Percentiles rank a stretch among this genome's conserved stretches.
These are phyloP conservation scores for Vitis amurensis DNA, from an alignment of 164 flowering plant species.

Conservation along the genomic window DNA sequence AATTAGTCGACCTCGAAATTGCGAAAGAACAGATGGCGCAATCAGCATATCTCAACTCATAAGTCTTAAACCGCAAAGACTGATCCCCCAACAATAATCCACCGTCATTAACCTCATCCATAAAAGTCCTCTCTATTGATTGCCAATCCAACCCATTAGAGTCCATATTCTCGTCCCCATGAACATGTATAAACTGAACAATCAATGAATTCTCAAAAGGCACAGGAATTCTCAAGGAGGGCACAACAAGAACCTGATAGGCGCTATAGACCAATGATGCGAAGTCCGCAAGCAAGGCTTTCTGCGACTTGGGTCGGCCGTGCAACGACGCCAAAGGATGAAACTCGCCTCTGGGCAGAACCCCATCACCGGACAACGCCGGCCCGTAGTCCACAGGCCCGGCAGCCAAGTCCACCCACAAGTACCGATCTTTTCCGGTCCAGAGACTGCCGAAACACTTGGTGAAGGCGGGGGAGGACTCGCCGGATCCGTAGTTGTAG, in stretches of 20 bases:
- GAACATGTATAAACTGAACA: conserved; percentile 78
- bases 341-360: conserved; percentile 79
- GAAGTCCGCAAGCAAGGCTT: conserved; percentile 71
- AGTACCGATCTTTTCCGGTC: conserved; percentile 78
- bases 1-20: conserved; percentile 58
- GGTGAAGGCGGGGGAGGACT: conserved; percentile 59
- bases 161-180: conserved; percentile 48
- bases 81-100: conserved; percentile 75
- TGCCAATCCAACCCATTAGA: conserved; percentile 74
- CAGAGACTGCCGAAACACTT: conserved; percentile 70
- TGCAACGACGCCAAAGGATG: conserved; percentile 81
- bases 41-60: conserved; percentile 48
- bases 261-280: conserved; percentile 89
- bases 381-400: conserved; percentile 98
- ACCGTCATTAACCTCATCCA: conserved; percentile 64
- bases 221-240: conserved; percentile 89
- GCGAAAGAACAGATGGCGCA: conserved; percentile 85
- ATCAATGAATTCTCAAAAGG: conserved; percentile 62
- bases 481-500: conserved; percentile 48
- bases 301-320: conserved; percentile 79
- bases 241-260: conserved; percentile 82
- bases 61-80: conserved; percentile 62
- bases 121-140: conserved; percentile 61
- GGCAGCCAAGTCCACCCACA: conserved; percentile 89
- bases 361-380: conserved; percentile 85